Percentiles rank a stretch among this genome's conserved stretches.
phyloP scores from a whole-genome alignment of 495 filamentous ascomycete genomes.

The Xylaria nigripes region DNA sequence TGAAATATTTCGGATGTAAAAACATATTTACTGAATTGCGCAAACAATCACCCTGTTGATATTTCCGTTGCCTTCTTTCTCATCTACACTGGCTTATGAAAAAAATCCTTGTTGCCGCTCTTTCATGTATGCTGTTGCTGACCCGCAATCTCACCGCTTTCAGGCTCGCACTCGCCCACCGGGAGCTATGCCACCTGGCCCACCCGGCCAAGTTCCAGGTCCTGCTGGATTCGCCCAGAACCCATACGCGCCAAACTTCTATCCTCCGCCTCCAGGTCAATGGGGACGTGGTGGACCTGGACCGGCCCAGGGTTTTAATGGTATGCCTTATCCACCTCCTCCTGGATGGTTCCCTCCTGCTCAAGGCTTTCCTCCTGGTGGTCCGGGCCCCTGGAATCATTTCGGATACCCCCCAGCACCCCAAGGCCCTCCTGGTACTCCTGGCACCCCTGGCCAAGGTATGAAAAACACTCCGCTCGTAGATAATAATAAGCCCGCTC shows the following conservation, averaged over 20 bases:
- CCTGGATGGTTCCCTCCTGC: conserved; percentile 76
- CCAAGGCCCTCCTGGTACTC: conserved; percentile 27
- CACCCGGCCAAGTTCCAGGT: conserved; percentile 31
- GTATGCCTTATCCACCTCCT: conserved; percentile 48
- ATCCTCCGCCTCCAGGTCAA: conserved; percentile 45
- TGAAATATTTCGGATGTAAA: conserved; percentile 86
- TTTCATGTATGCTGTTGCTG: conserved; percentile 4
- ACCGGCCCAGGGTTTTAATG: conserved; percentile 33
- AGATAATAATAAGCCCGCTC: conserved; percentile 39
- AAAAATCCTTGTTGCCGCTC: conserved; percentile 17
- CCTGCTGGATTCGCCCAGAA: conserved; percentile 50
- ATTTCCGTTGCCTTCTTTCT: conserved; percentile 99
- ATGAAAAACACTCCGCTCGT: conserved; percentile 30
- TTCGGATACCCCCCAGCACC: conserved; percentile 40
- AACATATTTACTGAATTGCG: conserved; percentile 68
- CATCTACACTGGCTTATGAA: conserved; percentile 36
- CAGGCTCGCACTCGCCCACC: conserved; percentile 36
- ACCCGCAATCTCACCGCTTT: not conserved
- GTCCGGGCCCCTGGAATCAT: conserved; percentile 50
- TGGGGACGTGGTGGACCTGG: conserved; percentile 50
- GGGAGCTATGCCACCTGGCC: conserved; percentile 25
- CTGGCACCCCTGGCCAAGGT: conserved; percentile 30
- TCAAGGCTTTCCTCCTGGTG: conserved; percentile 66
- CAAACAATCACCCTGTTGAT: conserved; percentile 80
- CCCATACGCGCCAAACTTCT: conserved; percentile 35